Base-by-base conservation (phyloP, 805 yeast genomes). In the Metschnikowia colocasiae region DNA sequence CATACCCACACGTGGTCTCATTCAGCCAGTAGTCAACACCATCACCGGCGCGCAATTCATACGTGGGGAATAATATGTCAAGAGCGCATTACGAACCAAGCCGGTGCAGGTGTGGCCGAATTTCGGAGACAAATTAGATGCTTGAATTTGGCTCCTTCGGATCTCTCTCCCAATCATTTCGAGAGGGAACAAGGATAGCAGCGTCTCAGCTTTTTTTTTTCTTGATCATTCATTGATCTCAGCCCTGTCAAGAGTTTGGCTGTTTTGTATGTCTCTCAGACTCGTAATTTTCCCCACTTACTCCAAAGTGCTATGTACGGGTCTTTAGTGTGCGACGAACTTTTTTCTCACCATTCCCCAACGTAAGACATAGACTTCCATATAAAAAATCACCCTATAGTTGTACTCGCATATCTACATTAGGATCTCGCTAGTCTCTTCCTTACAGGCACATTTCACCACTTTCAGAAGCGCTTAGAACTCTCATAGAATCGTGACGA, bases 311-410 rank as follows among this genome's bases (percentile, higher is more conserved):
- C 20, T 15, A 36, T 25, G 40, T 35, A 35, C 39, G 27, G 39
- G 26, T 27, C 18, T 39, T 18, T 13, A 19, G 26, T 13, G 40
- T 30, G 42, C 42, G 42, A 30, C 31, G 42, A 39, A 39, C 34
- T 39, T 39, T 39, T 39, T 39, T 39, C 42, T 29, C 42, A 18
- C 33, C 23, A 27, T 23, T 35, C 13, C 39, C 37, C 37, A 22
- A 35, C 38, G 4, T 26, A 10, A 39, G 19, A 10, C 30, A 36
- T 12, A 36, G 16, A 23, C 20, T 15, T 10, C 19, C 12, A 19
- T 13, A 19, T 12, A 35, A 19, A 35, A 13, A 6, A 36, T 20
- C 40, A 36, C 23, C 29, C 29, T 16, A 25, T 36, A 36, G 18
- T 27, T 29, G 33, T 18, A 10, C 33, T 20, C 18, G 42, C 26